A percentile compares a stretch with the other conserved stretches of the same genome.
phyloP scores from a whole-genome alignment of 495 filamentous ascomycete genomes.

The Hamigera avellanea region DNA sequence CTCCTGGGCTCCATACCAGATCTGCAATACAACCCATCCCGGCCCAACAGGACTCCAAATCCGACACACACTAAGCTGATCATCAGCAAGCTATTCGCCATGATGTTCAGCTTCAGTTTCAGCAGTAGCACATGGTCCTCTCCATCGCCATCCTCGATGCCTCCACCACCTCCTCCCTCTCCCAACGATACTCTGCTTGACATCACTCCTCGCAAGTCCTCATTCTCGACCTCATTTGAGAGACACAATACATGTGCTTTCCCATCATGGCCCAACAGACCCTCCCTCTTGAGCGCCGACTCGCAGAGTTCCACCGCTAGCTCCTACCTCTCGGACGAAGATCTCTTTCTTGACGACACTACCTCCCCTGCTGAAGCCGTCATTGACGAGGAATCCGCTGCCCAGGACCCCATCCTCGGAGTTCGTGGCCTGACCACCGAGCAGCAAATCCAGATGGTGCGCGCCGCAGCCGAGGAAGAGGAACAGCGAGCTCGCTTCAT shows the following conservation, averaged over 20 bases:
- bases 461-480: slow-evolving; percentile 27
- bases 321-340: slow-evolving; percentile 40
- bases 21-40: no score
- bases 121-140: slow-evolving; percentile 15
- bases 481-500: slow-evolving; percentile 31
- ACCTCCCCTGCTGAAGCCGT: slow-evolving; percentile 16
- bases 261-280: slow-evolving; percentile 41
- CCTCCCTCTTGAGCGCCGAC: slow-evolving; percentile 28
- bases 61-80: no score
- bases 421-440: slow-evolving; percentile 23
- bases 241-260: slow-evolving; percentile 39
- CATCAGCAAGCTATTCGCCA: slow-evolving; percentile 1
- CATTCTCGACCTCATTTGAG: slow-evolving; percentile 30
- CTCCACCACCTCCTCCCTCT: slow-evolving; percentile 29
- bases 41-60: no score
- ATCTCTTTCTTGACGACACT: slow-evolving; percentile 33
- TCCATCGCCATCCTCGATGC: slow-evolving; percentile 22
- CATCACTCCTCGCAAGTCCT: slow-evolving; percentile 35
- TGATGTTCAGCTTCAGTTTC: slow-evolving; percentile 29
- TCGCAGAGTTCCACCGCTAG: slow-evolving; percentile 22
- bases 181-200: slow-evolving; percentile 25
- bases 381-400: slow-evolving; percentile 21
- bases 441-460: slow-evolving; percentile 30
- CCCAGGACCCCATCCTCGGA: slow-evolving; percentile 1
- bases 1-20: slow-evolving; percentile 12